phyloP scores from a whole-genome alignment of 176 grass and related monocot species.

The Metroxylon sagu region DNA sequence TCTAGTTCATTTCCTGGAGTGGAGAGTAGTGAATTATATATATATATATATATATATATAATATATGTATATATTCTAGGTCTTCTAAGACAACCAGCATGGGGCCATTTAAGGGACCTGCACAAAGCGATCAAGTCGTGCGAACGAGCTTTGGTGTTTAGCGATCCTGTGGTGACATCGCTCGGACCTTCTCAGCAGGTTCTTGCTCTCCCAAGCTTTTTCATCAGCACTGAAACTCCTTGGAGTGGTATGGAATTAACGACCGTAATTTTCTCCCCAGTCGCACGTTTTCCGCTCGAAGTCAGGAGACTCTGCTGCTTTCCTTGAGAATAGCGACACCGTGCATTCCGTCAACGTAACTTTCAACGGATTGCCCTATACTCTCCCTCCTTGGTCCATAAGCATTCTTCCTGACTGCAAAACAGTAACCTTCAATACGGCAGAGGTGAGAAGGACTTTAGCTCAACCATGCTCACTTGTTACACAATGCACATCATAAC shows the following conservation, averaged over 20 bases:
- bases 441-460: conserved; percentile 73
- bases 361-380: conserved; percentile 84
- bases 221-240: not conserved
- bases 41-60: too few species aligned
- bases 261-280: conserved; percentile 34
- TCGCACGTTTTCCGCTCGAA: conserved; percentile 72
- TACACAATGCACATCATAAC: too few species aligned
- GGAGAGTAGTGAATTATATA: too few species aligned
- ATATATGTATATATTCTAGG: too few species aligned
- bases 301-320: conserved; percentile 68
- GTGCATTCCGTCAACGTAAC: conserved; percentile 59
- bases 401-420: conserved; percentile 97
- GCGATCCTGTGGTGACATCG: conserved; percentile 66
- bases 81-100: conserved; percentile 78
- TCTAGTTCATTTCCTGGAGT: too few species aligned
- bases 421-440: conserved; percentile 86
- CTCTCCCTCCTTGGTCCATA: conserved; percentile 95
- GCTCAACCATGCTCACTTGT: too few species aligned
- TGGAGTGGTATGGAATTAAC: conserved; percentile 7
- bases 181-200: conserved; percentile 84
- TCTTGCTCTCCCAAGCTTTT: conserved; percentile 8
- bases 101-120: conserved; percentile 90
- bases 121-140: conserved; percentile 91
- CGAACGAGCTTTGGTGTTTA: conserved; percentile 73
- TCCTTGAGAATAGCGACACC: conserved; percentile 80